phyloP scores from a whole-genome alignment of 1,139 yeast genomes.

The Blastobotrys elegans region DNA sequence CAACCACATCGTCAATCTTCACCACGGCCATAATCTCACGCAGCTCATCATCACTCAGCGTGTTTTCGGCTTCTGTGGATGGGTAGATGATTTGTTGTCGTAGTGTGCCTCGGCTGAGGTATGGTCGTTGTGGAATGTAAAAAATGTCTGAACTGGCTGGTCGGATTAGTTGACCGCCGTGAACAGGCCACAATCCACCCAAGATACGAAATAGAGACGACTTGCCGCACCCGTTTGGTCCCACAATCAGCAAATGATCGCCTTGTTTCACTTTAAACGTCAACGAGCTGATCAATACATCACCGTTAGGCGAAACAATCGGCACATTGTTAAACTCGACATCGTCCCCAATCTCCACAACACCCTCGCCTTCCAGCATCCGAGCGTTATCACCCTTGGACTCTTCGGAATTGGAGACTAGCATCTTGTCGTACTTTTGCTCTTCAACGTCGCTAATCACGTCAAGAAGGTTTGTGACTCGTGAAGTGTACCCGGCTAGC shows the following conservation, averaged over 20 bases:
- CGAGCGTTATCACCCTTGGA: slow-evolving; percentile 20
- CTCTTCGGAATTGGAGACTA: slow-evolving; percentile 25
- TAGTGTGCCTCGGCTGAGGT: slow-evolving; percentile 68
- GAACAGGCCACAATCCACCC: slow-evolving; percentile 91
- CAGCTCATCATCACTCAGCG: slow-evolving; percentile 58
- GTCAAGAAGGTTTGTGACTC: slow-evolving; percentile 68
- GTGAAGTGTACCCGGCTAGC: slow-evolving; percentile 74
- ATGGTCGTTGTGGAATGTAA: slow-evolving; percentile 90
- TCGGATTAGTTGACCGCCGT: slow-evolving; percentile 53
- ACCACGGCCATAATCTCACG: slow-evolving; percentile 50
- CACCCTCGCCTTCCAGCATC: slow-evolving; percentile 24
- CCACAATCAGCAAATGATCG: slow-evolving; percentile 81
- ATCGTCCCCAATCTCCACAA: slow-evolving; percentile 48
- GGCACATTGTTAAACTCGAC: slow-evolving; percentile 71
- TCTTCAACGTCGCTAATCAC: slow-evolving; percentile 52
- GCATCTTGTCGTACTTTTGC: slow-evolving; percentile 30
- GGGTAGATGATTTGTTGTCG: slow-evolving; percentile 91
- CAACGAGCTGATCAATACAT: slow-evolving; percentile 60
- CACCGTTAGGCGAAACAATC: slow-evolving; percentile 79
- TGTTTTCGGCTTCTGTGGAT: slow-evolving; percentile 57
- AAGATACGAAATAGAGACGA: slow-evolving; percentile 84
- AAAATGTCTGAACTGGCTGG: slow-evolving; percentile 71
- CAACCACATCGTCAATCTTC: slow-evolving; percentile 35
- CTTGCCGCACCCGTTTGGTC: slow-evolving; percentile 95
- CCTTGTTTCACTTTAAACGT: slow-evolving; percentile 74